Conservation (phyloP, 2,329 filamentous ascomycete genomes). For the Ceratocystis variospora region DNA sequence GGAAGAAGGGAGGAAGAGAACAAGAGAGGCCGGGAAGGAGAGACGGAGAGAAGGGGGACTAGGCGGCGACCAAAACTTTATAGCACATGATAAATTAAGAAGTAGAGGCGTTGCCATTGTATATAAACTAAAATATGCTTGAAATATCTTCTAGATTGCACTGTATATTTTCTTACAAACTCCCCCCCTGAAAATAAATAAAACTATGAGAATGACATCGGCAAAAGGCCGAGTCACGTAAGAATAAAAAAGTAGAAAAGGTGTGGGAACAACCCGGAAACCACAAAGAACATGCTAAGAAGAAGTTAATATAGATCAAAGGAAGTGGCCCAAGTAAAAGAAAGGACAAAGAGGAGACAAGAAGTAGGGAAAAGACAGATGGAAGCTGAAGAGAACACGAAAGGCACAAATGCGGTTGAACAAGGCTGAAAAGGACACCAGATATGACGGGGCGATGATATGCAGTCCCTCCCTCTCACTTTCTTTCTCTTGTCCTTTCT, state of each 20-base stretch:
- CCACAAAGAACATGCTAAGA: conserved; percentile 1
- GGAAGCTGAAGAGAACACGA: neutral
- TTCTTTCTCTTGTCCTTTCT: neutral
- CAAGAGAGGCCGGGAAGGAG: neutral
- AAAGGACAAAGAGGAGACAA: neutral
- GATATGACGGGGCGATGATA: neutral
- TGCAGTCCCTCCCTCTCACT: neutral
- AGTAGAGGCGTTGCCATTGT: neutral
- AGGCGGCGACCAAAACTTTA: neutral
- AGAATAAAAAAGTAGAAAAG: neutral
- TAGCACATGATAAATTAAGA: neutral
- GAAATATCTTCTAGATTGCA: conserved; percentile 1
- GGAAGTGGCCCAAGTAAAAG: conserved; percentile 3
- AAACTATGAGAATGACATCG: neutral
- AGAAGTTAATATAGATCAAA: conserved; percentile 4
- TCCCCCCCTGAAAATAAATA: neutral
- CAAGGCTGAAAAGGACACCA: neutral
- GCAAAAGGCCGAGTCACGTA: neutral
- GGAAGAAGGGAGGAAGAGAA: neutral
- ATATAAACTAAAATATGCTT: neutral
- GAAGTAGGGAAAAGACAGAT: neutral
- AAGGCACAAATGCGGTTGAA: neutral
- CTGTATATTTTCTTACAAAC: conserved; percentile 7
- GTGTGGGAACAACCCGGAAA: neutral
- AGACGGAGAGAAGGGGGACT: neutral